Base-by-base conservation (phyloP, 345 rosid genomes). In the Fremontodendron californicum region DNA sequence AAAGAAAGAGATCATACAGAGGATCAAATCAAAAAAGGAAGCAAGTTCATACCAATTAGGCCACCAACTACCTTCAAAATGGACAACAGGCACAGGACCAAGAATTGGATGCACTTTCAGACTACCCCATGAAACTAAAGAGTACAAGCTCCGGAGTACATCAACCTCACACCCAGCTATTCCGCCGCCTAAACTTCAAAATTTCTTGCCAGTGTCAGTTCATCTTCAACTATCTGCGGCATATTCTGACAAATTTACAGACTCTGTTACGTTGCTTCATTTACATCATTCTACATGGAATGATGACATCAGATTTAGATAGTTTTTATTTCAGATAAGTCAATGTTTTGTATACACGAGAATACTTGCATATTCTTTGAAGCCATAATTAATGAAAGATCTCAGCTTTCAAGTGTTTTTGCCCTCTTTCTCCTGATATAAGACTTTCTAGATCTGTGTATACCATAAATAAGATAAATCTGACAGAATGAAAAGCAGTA, bases 81-180 rank as follows among this genome's bases (percentile, higher is more conserved):
- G 89, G 90, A 81, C 87, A 35, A 85, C 90, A 0, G 91, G 90
- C 10, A 86, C 86, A 11, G 88, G 90, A 15, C 89, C 88, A 13
- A 77, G 87, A 37, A 88, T 83, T 48, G 84, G 89, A 35, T 84
- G 84, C 51, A 80, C 86, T 25, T 60, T 83, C 86, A 78, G 89
- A 88, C 69, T 76, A 82, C 73, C 89, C 89, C 12, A 45, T 78
- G 1, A 84, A 82, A 77, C 84, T 86, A 29, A 85, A n/a, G 25
- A 52, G 25, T n/a, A 52, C 10, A 52, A 52, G 10, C 58, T n/a
- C 58, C 6, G 10, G 81, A 86, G 77, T 87, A 82, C 42, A 85
- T 87, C 42, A 86, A 82, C 78, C 79, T 88, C 81, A 87, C 86
- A 49, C 86, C 86, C 1, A 85, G 82, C 64, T 66, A 75, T 49